These are phyloP conservation scores for Euptelea pleiosperma DNA, from an alignment of 164 flowering plant genomes.

Conservation along the genomic window DNA sequence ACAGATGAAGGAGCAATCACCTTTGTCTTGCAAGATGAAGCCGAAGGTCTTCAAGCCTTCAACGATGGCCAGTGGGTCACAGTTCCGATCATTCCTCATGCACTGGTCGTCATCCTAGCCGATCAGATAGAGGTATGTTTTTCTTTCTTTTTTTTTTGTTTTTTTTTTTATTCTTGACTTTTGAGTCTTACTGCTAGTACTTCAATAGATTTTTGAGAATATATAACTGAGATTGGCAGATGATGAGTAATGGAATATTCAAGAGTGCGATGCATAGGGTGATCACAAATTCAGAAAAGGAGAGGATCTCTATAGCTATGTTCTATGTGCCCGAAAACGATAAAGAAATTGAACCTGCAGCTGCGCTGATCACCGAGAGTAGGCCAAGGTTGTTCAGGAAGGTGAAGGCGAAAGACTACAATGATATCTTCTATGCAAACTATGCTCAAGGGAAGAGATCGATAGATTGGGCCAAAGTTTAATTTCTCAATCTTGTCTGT, in stretches of 20 bases:
- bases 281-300: constrained; percentile 32
- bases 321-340: constrained; percentile 29
- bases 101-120: constrained; percentile 24
- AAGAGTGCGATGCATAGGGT: constrained; percentile 62
- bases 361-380: constrained; percentile 25
- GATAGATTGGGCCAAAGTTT: constrained; percentile 16
- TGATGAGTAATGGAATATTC: constrained; percentile 59
- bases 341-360: constrained; percentile 42
- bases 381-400: constrained; percentile 35
- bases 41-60: constrained; percentile 33
- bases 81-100: constrained; percentile 24
- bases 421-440: constrained; percentile 8
- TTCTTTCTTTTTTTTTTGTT: no score
- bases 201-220: no score
- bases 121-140: constrained; percentile 36
- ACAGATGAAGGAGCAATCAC: constrained; percentile 30
- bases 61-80: constrained; percentile 28
- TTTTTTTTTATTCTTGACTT: no score
- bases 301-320: constrained; percentile 40
- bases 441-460: constrained; percentile 15
- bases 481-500: no score
- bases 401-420: constrained; percentile 23
- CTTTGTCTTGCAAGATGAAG: constrained; percentile 27
- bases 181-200: no score
- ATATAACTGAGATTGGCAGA: constrained; percentile 25